These are phyloP conservation scores for Xylaria sp. DNA, from an alignment of 2,329 filamentous ascomycete genomes.

Conservation along the genomic window DNA sequence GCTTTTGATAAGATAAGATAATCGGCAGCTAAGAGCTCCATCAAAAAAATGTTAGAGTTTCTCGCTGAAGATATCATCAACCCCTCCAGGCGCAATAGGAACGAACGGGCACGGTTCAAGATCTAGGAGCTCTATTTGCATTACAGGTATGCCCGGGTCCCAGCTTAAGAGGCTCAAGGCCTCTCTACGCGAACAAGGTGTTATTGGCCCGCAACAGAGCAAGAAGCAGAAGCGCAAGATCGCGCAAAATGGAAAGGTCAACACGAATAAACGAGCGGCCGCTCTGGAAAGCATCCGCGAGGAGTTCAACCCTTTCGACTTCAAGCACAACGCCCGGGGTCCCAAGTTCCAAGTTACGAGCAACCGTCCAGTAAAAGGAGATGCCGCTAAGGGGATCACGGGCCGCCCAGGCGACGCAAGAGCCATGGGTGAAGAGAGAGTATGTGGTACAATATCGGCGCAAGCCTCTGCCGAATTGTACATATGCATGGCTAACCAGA, in stretches of 20 bases:
- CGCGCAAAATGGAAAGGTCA: conserved; percentile 72
- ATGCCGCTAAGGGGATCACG: conserved; percentile 68
- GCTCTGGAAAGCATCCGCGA: conserved; percentile 89
- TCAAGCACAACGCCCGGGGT: conserved; percentile 80
- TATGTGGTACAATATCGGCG: conserved; percentile 53
- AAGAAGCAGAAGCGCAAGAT: conserved; percentile 91
- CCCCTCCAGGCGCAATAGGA: conserved; percentile 28
- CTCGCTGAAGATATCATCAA: not conserved
- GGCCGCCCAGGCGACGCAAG: conserved; percentile 86
- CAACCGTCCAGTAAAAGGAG: conserved; percentile 64
- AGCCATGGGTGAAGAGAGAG: conserved; percentile 85
- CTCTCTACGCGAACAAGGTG: conserved; percentile 87
- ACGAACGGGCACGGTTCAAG: conserved; percentile 1
- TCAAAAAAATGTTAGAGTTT: conserved; percentile 36
- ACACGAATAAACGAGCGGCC: conserved; percentile 77
- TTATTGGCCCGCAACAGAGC: conserved; percentile 90
- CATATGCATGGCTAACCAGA: conserved; percentile 33
- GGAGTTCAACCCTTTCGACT: conserved; percentile 97
- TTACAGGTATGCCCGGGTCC: conserved; percentile 82
- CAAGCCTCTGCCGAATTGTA: conserved; percentile 4
- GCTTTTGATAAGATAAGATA: conserved; percentile 42
- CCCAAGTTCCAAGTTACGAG: conserved; percentile 89
- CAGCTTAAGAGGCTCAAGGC: conserved; percentile 96
- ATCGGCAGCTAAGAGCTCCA: conserved; percentile 2
- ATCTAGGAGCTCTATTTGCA: not conserved